Evolutionary conservation across 1,284 basidiomycete species (phyloP), one percentile per base, ranked within the genome.

Genomic region (Rhodotorula mucilaginosa): DNA sequence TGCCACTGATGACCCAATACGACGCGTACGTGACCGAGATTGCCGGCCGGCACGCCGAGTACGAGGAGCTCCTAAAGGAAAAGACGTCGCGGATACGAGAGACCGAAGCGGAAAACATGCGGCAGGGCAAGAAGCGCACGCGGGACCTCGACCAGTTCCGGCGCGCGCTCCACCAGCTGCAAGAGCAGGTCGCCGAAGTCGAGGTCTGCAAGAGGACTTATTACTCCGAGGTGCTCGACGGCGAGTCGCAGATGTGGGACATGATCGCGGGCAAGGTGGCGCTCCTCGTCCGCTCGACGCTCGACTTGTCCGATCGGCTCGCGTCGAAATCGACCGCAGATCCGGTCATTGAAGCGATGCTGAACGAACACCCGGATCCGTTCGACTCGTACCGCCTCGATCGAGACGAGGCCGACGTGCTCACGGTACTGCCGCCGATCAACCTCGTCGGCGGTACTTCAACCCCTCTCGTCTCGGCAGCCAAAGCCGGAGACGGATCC

Each of bases 281-380:
- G 29, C 64, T 77, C 7, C 60, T 79, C 26, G 61, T 77, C 15
- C 70, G 77, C 31, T 79, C 77, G 12, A 75, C 77, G 5, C 68
- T 79, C 34, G 78, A 79, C 67, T 69, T 79, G 16, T 72, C 76
- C 29, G 82, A 83, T 48, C 74, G 82, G 3, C 78, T 83, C 64
- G 78, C 81, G 10, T 79, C 80, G 15, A 83, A 83, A 67, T 81
- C 75, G 1, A 77, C 79, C 2, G 71, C 78, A 16, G 82, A 83
- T 70, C 81, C 82, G 23, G 76, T 80, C n/a, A 77, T 83, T 49
- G 82, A 83, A 65, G 72, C 77, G 54, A 79, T 82, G 77, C 74
- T 82, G 7, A 70, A 80, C 13, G 71, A 78, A 31, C 81, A 82
- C 29, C 81, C 82, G 0, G 82, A 83, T 64, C 82, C 82, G 0